A percentile compares a stretch with the other conserved stretches of the same genome.
Evolutionary conservation across 345 rosid genomes (phyloP).

Genomic region (Eucalyptus marginata): DNA sequence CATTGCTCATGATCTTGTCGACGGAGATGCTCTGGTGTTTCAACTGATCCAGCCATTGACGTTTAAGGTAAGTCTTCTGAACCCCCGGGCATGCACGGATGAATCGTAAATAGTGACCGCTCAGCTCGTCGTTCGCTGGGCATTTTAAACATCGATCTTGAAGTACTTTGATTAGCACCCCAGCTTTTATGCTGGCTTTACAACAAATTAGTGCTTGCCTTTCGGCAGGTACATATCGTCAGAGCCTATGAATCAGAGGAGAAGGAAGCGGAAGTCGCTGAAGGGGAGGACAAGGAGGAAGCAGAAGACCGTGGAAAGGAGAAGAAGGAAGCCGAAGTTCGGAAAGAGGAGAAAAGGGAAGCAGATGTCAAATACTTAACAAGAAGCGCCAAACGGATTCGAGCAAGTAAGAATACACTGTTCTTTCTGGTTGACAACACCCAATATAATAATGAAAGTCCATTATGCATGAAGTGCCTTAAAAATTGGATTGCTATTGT

Average conservation of each 20-base stretch:
- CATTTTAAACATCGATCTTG: background rate
- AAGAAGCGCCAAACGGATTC: constrained; percentile 13
- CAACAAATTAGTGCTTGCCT: background rate
- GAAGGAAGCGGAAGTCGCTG: background rate
- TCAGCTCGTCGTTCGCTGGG: background rate
- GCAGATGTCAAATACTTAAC: background rate
- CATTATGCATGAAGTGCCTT: too few species aligned
- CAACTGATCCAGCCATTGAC: constrained; percentile 17
- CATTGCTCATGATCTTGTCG: constrained; percentile 24
- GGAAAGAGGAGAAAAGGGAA: background rate
- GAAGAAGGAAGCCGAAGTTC: background rate
- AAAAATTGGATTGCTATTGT: background rate
- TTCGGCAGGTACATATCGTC: constrained; percentile 19
- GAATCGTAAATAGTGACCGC: background rate
- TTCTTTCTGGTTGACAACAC: background rate
- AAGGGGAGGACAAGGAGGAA: background rate
- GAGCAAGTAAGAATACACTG: constrained; percentile 10
- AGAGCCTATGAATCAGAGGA: constrained; percentile 19
- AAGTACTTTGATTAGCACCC: background rate
- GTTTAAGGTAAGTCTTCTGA: constrained; percentile 15
- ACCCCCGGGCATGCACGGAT: background rate
- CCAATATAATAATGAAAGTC: too few species aligned
- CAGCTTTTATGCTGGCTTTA: background rate
- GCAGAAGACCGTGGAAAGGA: background rate
- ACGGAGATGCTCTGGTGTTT: constrained; percentile 36